phyloP scores from a whole-genome alignment of 2,329 filamentous ascomycete genomes.

The Neopestalotiopsis sp. region DNA sequence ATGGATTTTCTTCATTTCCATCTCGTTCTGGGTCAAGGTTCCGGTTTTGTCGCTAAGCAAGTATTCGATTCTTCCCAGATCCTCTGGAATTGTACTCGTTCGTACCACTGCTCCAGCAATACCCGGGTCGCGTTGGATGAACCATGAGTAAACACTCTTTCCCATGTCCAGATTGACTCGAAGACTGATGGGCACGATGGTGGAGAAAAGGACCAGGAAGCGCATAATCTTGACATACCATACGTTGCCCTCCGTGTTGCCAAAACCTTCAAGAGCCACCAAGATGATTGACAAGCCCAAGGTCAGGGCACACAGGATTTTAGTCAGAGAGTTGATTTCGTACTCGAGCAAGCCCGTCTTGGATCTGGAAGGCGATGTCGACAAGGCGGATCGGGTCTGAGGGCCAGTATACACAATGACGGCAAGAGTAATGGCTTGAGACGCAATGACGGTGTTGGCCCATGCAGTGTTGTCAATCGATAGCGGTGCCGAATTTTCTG shows the following conservation, averaged over 20 bases:
- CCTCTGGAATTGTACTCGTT: conserved; percentile 96
- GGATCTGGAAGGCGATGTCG: conserved; percentile 87
- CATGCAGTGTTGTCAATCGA: conserved; percentile 98
- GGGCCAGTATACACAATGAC: conserved; percentile 94
- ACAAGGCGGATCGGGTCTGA: conserved; percentile 91
- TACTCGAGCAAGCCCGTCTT: conserved; percentile 94
- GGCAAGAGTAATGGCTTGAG: conserved; percentile 85
- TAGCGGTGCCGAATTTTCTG: conserved; percentile 69
- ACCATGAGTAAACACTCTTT: conserved; percentile 93
- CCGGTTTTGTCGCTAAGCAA: conserved; percentile 96
- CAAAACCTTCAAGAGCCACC: conserved; percentile 85
- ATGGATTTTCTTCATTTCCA: conserved; percentile 99
- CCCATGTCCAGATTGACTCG: conserved; percentile 97
- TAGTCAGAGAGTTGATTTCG: conserved; percentile 96
- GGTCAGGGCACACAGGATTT: conserved; percentile 91
- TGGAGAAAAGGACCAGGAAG: conserved; percentile 98
- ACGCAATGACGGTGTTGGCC: conserved; percentile 97
- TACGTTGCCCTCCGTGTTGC: conserved; percentile 64
- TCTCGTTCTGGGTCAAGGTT: conserved; percentile 97
- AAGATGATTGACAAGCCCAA: conserved; percentile 84
- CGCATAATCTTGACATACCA: conserved; percentile 99
- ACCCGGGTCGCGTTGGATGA: conserved; percentile 88
- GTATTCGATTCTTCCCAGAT: conserved; percentile 94
- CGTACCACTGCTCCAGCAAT: conserved; percentile 93
- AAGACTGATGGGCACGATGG: conserved; percentile 95